Evolutionary conservation across 176 grass and related monocot genomes (phyloP).

Genomic region (Aegilops sharonensis): DNA sequence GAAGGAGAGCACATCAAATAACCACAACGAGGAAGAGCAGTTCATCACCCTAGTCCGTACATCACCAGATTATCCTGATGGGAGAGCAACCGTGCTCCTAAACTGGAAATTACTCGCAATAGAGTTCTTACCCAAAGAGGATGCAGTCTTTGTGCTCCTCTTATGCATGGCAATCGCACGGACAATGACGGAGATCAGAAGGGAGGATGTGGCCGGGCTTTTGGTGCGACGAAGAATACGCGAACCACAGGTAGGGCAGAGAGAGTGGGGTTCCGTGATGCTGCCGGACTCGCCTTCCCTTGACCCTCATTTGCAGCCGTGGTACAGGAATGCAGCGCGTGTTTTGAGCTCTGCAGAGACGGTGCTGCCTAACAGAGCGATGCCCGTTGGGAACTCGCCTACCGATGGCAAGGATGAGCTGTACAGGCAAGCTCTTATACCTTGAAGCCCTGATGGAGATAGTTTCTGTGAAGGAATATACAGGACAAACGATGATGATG

Average conservation of each 20-base stretch:
- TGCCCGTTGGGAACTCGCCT: constrained; percentile 54
- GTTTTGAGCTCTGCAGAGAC: constrained; percentile 65
- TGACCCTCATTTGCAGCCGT: constrained; percentile 61
- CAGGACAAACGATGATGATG: constrained; percentile 7
- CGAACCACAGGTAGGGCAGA: constrained; percentile 52
- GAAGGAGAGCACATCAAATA: constrained; percentile 30
- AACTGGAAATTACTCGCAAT: constrained; percentile 80
- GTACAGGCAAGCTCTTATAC: constrained; percentile 83
- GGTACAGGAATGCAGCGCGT: constrained; percentile 60
- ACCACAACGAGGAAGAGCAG: constrained; percentile 44
- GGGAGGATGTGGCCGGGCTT: constrained; percentile 68
- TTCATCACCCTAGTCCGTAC: constrained; percentile 69
- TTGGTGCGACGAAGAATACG: constrained; percentile 67
- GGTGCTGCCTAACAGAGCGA: background rate
- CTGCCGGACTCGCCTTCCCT: constrained; percentile 45
- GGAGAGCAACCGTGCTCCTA: constrained; percentile 65
- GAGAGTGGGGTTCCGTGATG: constrained; percentile 74
- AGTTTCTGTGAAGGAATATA: constrained; percentile 23
- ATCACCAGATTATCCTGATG: constrained; percentile 54
- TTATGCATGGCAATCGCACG: constrained; percentile 65
- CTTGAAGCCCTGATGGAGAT: background rate
- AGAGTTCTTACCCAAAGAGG: constrained; percentile 82
- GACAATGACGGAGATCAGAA: constrained; percentile 75
- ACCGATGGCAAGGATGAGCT: constrained; percentile 77
- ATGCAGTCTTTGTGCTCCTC: constrained; percentile 68